These are phyloP conservation scores for Boechera stricta DNA, from an alignment of 345 rosid genomes.

Conservation along the genomic window DNA sequence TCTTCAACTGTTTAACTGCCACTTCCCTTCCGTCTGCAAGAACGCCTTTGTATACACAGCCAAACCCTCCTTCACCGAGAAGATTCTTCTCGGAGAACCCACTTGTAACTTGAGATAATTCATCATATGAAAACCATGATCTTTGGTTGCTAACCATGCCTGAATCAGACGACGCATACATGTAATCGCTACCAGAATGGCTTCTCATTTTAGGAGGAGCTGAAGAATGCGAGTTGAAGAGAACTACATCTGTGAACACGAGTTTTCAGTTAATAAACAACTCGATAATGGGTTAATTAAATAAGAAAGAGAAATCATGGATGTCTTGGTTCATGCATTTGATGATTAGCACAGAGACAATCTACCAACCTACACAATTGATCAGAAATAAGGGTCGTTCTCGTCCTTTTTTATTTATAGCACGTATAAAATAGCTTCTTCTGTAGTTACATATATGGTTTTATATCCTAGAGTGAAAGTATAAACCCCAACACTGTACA, in stretches of 20 bases:
- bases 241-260: constrained; percentile 60
- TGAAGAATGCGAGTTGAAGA: constrained; percentile 64
- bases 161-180: constrained; percentile 69
- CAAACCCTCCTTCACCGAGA: constrained; percentile 99
- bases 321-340: not conserved
- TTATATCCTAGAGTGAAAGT: constrained; percentile 2
- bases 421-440: constrained; percentile 8
- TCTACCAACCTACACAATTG: not conserved
- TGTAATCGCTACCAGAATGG: constrained; percentile 60
- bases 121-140: constrained; percentile 91
- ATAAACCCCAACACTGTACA: constrained; percentile 1
- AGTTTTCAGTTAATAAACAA: constrained; percentile 14
- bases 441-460: not conserved
- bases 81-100: constrained; percentile 76
- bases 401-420: too few relatives aligned
- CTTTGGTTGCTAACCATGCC: constrained; percentile 74
- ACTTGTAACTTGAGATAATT: constrained; percentile 72
- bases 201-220: constrained; percentile 51
- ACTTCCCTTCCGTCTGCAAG: constrained; percentile 81
- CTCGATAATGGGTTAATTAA: constrained; percentile 16
- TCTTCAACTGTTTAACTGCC: constrained; percentile 95
- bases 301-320: not conserved
- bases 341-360: constrained; percentile 13
- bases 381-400: not conserved
- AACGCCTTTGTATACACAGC: constrained; percentile 92